Evolutionary conservation across 371 early-diverging fungal species (phyloP).

Genomic region (Circinella umbellata): DNA sequence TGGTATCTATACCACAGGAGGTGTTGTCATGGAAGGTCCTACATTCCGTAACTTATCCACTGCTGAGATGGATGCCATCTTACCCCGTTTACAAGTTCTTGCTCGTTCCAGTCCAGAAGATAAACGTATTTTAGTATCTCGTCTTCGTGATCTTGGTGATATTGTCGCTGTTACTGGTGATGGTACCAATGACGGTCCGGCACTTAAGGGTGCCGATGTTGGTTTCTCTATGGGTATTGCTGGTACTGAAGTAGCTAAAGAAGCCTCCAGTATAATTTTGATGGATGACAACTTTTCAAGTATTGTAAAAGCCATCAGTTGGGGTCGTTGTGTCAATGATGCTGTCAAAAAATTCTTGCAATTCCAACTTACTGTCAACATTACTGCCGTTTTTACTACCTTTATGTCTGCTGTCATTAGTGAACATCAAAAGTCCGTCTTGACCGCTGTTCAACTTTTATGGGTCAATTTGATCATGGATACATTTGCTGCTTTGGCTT

Average conservation of each 20-base stretch:
- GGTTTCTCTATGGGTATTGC: constrained; percentile 83
- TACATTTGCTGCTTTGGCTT: constrained; percentile 73
- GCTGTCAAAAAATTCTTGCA: constrained; percentile 80
- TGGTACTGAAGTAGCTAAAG: constrained; percentile 83
- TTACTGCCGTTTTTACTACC: constrained; percentile 68
- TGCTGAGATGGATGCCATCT: constrained; percentile 62
- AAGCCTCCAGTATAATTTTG: constrained; percentile 78
- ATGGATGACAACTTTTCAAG: constrained; percentile 80
- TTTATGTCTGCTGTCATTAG: constrained; percentile 61
- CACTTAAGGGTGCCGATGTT: constrained; percentile 77
- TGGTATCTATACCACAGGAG: constrained; percentile 66
- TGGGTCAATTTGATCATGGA: constrained; percentile 86
- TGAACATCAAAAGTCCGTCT: constrained; percentile 46
- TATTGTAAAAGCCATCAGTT: constrained; percentile 74
- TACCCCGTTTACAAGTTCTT: constrained; percentile 72
- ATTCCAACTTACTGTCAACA: constrained; percentile 78
- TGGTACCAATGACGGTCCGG: constrained; percentile 79
- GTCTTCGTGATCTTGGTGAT: constrained; percentile 65
- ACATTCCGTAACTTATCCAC: constrained; percentile 62
- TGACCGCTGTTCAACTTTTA: constrained; percentile 72
- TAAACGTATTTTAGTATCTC: constrained; percentile 69
- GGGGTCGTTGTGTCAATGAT: constrained; percentile 81
- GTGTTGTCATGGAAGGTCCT: constrained; percentile 72
- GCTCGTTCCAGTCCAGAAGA: constrained; percentile 78
- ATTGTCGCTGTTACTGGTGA: constrained; percentile 83